Evolutionary conservation across 108 stramenopile genomes (phyloP).

Genomic region (Cyclotella distinguenda): DNA sequence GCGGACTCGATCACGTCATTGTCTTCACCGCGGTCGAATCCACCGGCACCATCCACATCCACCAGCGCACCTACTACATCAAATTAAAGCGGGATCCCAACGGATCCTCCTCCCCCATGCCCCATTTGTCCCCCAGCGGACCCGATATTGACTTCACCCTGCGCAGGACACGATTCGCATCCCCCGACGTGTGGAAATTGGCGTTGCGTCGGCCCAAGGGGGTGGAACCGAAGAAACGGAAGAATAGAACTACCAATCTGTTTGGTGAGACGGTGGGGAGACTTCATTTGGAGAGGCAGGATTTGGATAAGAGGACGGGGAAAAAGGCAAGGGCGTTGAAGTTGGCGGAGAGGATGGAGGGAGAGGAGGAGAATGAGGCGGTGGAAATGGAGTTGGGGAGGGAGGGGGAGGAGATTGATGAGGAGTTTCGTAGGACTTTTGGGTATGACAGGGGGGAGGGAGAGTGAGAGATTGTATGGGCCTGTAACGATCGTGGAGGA

Average conservation of each 20-base stretch:
- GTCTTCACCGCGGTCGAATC: constrained; percentile 78
- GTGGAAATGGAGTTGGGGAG: constrained; percentile 71
- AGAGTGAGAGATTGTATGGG: no score
- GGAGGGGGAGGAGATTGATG: constrained; percentile 65
- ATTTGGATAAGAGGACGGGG: constrained; percentile 83
- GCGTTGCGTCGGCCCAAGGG: constrained; percentile 82
- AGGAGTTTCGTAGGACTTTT: constrained; percentile 76
- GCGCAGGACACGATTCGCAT: constrained; percentile 89
- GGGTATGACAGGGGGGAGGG: constrained; percentile 51
- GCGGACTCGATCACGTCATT: constrained; percentile 93
- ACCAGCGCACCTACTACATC: constrained; percentile 81
- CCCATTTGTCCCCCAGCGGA: constrained; percentile 89
- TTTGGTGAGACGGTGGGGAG: constrained; percentile 97
- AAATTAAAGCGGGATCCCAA: constrained; percentile 86
- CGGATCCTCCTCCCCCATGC: constrained; percentile 81
- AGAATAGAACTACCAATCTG: constrained; percentile 92
- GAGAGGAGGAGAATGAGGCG: constrained; percentile 71
- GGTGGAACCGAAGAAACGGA: constrained; percentile 67
- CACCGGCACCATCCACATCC: constrained; percentile 49
- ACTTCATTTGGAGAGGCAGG: constrained; percentile 95
- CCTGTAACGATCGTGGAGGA: no score
- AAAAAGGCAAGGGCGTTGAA: constrained; percentile 87
- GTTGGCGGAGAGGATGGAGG: constrained; percentile 72
- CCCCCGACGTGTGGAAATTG: constrained; percentile 91
- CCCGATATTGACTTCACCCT: constrained; percentile 89